Base-by-base conservation (phyloP, 2,329 filamentous ascomycete species). In the Drechmeria coniospora region DNA sequence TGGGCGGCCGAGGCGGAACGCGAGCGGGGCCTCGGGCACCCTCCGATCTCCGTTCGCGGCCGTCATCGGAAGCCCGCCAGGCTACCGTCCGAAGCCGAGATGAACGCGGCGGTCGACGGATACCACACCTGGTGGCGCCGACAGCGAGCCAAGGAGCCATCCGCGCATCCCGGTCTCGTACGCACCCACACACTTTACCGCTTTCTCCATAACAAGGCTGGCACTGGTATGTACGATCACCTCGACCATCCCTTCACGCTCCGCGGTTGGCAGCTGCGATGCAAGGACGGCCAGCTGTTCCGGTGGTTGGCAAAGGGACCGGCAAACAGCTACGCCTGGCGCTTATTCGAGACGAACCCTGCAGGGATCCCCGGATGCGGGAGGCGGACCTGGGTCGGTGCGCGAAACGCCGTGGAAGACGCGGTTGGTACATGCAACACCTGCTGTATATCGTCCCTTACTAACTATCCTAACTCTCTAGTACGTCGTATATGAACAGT, bases 331-430 rank as follows among this genome's bases (percentile, higher is more conserved):
- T 34, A 40, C 22, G 33, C 40, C 8, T 45, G 37, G 36, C 33
- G 39, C 2, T 23, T 43, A 8, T 44, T 43, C 17, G 38, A 42
- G 15, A 46, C 42, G 10, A 44, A 44, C 23, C 38, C 39, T 6
- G 16, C 28, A n/a, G 28, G 30, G 3, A 26, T 40, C 16, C 37
- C 39, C 8, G 41, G 43, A n/a, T 44, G 38, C 21, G 37, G 42
- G 4, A 34, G 40, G 23, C 38, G 34, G 29, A 26, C 30, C 8
- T 43, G 39, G 36, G 17, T 30, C 7, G 36, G 31, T 7, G 39
- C 40, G 16, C 31, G 43, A 28, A 29, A 36, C 12, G 35, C 35
- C 11, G 20, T 38, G 15, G 23, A 31, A 24, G 31, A 41, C 26
- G 32, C 34, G 18, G 40, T 42, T n/a, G n/a, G n/a, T n/a, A n/a